Percentiles rank a stretch among this genome's conserved stretches.
Evolutionary conservation across 106 monocot genomes (phyloP).

Genomic region (Narthecium ossifragum): DNA sequence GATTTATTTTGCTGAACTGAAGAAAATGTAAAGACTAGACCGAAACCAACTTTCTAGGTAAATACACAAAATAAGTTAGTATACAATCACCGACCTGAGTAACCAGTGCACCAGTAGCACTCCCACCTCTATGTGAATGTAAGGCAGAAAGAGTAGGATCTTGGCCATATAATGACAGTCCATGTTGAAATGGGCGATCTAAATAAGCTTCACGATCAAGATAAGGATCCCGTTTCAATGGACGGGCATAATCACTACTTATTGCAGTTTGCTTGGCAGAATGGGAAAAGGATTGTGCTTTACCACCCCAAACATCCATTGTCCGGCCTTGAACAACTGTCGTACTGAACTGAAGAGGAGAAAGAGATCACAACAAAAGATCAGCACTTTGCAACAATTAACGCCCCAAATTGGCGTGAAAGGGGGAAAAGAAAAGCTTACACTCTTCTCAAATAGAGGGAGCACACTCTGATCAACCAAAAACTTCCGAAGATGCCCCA

Average conservation of each 20-base stretch:
- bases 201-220: slow-evolving; percentile 17
- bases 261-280: slow-evolving; percentile 11
- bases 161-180: slow-evolving; percentile 28
- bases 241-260: slow-evolving; percentile 12
- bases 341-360: not conserved
- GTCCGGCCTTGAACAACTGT: slow-evolving; percentile 14
- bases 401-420: too few species aligned
- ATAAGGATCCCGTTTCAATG: slow-evolving; percentile 19
- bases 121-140: slow-evolving; percentile 9
- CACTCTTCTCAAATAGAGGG: slow-evolving; percentile 31
- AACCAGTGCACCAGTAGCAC: slow-evolving; percentile 19
- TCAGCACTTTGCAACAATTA: too few species aligned
- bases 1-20: too few species aligned
- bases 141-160: slow-evolving; percentile 23
- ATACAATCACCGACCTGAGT: slow-evolving; percentile 15
- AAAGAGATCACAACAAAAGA: too few species aligned
- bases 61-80: too few species aligned
- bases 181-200: slow-evolving; percentile 17
- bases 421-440: slow-evolving; percentile 8
- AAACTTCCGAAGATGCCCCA: slow-evolving; percentile 25
- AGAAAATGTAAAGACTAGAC: too few species aligned
- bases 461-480: slow-evolving; percentile 33
- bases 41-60: too few species aligned
- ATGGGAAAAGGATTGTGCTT: slow-evolving; percentile 10
- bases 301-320: slow-evolving; percentile 14